These are phyloP conservation scores for Xylariaceae sp. DNA, from an alignment of 2,329 filamentous ascomycete species.

Conservation along the genomic window DNA sequence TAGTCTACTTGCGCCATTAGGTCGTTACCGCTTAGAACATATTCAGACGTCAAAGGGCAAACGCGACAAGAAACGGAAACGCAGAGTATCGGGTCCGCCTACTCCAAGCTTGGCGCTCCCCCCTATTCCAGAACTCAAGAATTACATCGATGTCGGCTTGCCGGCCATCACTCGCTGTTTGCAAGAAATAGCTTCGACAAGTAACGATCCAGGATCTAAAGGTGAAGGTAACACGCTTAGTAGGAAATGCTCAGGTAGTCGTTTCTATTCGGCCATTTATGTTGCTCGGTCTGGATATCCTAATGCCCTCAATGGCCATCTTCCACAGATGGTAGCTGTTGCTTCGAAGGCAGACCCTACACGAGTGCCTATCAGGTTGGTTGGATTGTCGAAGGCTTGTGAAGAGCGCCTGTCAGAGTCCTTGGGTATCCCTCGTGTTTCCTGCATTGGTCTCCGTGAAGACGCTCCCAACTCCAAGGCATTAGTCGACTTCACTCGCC, in stretches of 20 bases:
- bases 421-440: constrained; percentile 65
- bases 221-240: not conserved
- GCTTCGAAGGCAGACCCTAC: constrained; percentile 48
- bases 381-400: constrained; percentile 64
- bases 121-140: constrained; percentile 55
- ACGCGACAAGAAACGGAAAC: constrained; percentile 56
- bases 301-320: constrained; percentile 61
- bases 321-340: constrained; percentile 56
- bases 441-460: constrained; percentile 62
- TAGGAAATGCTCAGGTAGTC: not conserved
- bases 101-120: constrained; percentile 28
- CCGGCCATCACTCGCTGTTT: constrained; percentile 64
- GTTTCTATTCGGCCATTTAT: constrained; percentile 57
- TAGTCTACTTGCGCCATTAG: constrained; percentile 66
- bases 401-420: constrained; percentile 59
- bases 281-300: constrained; percentile 61
- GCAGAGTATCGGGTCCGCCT: constrained; percentile 34
- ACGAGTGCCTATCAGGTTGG: constrained; percentile 53
- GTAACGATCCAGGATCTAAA: not conserved
- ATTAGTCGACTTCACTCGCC: constrained; percentile 58
- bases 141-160: constrained; percentile 65
- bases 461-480: constrained; percentile 60
- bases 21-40: constrained; percentile 60
- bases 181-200: constrained; percentile 43
- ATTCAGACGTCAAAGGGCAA: constrained; percentile 63